Conservation (phyloP, 768 basidiomycete genomes). For the Tricholoma bakamatsutake region DNA sequence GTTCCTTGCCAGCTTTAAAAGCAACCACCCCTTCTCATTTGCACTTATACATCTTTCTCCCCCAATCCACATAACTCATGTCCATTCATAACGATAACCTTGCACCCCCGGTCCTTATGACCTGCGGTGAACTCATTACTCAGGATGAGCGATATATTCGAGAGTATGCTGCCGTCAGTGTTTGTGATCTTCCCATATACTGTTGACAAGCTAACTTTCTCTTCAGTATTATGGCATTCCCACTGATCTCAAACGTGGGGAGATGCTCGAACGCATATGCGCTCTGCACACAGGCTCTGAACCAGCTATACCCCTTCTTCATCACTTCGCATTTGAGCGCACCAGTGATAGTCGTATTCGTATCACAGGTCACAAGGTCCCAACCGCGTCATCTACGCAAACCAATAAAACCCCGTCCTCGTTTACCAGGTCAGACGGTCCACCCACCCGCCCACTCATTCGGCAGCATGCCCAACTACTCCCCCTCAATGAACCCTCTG, state of each 20-base stretch:
- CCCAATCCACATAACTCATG: no score
- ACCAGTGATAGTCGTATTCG: background rate
- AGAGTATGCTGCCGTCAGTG: slow-evolving; percentile 7
- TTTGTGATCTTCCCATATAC: background rate
- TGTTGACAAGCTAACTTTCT: background rate
- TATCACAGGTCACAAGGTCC: background rate
- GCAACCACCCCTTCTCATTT: background rate
- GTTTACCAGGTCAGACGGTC: background rate
- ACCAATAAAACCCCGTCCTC: background rate
- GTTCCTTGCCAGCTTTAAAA: background rate
- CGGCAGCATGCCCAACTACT: background rate
- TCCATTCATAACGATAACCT: no score
- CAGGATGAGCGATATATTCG: slow-evolving; percentile 7
- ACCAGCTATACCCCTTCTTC: background rate
- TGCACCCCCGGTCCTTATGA: slow-evolving; percentile 1
- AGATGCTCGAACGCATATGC: slow-evolving; percentile 1
- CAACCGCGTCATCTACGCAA: background rate
- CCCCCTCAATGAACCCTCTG: background rate
- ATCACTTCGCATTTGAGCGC: background rate
- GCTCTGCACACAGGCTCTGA: background rate
- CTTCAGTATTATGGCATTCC: background rate
- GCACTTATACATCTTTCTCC: no score
- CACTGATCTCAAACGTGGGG: background rate
- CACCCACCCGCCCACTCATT: background rate
- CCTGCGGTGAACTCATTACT: slow-evolving; percentile 4